These are phyloP conservation scores for Phytophthora tubulina DNA, from an alignment of 352 stramenopile species.

Conservation along the genomic window DNA sequence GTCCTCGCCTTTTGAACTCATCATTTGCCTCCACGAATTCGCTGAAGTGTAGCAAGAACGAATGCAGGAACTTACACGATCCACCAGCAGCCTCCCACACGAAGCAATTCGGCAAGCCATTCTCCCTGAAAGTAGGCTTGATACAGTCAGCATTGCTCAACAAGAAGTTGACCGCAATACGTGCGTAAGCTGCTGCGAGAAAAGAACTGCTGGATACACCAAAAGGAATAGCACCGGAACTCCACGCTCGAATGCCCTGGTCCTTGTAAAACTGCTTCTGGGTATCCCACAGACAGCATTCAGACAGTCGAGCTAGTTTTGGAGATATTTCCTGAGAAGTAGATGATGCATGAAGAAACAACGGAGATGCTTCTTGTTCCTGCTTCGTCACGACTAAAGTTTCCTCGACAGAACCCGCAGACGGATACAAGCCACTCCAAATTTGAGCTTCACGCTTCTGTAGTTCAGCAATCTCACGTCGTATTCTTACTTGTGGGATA, in stretches of 20 bases:
- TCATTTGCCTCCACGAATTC: constrained; percentile 40
- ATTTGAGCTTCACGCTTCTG: constrained; percentile 35
- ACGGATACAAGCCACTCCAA: constrained; percentile 44
- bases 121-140: constrained; percentile 10
- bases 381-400: not conserved
- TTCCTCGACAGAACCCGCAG: not conserved
- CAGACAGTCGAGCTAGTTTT: constrained; percentile 46
- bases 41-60: constrained; percentile 78
- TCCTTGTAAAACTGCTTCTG: constrained; percentile 86
- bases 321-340: not conserved
- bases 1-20: constrained; percentile 34
- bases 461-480: constrained; percentile 45
- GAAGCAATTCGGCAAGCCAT: constrained; percentile 64
- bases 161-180: constrained; percentile 62
- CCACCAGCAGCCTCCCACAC: constrained; percentile 87
- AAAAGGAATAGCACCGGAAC: constrained; percentile 74
- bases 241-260: constrained; percentile 83
- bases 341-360: constrained; percentile 7
- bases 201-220: constrained; percentile 86
- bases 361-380: not conserved
- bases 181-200: constrained; percentile 73
- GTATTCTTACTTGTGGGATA: constrained; percentile 56
- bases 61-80: constrained; percentile 85
- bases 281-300: constrained; percentile 72
- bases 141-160: constrained; percentile 28